Evolutionary conservation across 2,329 filamentous ascomycete genomes (phyloP).

Genomic region (Talaromyces piceae): DNA sequence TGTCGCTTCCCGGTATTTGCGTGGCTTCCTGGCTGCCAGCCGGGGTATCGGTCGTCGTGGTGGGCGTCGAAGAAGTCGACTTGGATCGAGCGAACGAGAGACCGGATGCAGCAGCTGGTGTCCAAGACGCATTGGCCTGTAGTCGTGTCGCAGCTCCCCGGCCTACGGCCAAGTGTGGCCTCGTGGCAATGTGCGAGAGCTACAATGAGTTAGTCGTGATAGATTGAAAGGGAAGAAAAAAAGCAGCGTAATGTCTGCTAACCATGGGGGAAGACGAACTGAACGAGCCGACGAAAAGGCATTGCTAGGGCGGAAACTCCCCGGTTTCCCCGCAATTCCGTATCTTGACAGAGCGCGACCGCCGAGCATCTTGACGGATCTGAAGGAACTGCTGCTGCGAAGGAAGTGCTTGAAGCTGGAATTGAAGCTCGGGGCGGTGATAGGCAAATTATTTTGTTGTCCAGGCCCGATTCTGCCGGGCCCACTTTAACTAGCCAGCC

Average conservation of each 20-base stretch:
- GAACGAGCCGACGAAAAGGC: constrained; percentile 29
- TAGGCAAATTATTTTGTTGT: constrained; percentile 13
- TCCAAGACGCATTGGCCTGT: constrained; percentile 5
- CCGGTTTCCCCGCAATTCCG: constrained; percentile 34
- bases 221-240: constrained; percentile 9
- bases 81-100: constrained; percentile 31
- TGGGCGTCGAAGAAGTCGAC: no score
- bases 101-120: constrained; percentile 16
- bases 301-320: constrained; percentile 20
- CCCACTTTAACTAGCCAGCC: constrained; percentile 14
- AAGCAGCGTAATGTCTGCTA: background rate
- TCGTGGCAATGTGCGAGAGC: constrained; percentile 30
- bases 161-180: constrained; percentile 16
- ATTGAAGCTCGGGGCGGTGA: background rate
- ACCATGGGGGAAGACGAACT: constrained; percentile 1
- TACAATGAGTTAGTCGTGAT: constrained; percentile 17
- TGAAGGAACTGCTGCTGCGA: constrained; percentile 1
- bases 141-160: constrained; percentile 6
- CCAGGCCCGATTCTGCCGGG: constrained; percentile 30
- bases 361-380: constrained; percentile 43
- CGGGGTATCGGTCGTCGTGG: constrained; percentile 17
- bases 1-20: constrained; percentile 6
- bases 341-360: constrained; percentile 47
- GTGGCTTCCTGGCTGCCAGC: constrained; percentile 1
- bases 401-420: constrained; percentile 4